A percentile compares a stretch with the other conserved stretches of the same genome.
These are phyloP conservation scores for Sambucus nigra DNA, from an alignment of 129 eudicot species.

Conservation along the genomic window DNA sequence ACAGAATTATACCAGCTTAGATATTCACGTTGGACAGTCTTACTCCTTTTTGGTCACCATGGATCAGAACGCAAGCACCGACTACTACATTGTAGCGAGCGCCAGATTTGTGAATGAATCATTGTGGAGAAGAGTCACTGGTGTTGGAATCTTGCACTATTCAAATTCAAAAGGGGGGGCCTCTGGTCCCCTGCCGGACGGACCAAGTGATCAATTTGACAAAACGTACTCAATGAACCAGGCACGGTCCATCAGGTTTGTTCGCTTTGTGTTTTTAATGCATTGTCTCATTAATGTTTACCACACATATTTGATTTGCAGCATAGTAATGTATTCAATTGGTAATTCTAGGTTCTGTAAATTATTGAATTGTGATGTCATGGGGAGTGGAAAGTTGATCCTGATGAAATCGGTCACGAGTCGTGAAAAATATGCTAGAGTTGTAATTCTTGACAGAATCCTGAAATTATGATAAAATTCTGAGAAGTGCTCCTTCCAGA, in stretches of 20 bases:
- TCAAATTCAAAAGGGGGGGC: slow-evolving; percentile 60
- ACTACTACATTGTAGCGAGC: slow-evolving; percentile 66
- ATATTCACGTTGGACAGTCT: slow-evolving; percentile 63
- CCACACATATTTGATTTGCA: no score
- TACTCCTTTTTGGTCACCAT: slow-evolving; percentile 52
- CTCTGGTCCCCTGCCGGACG: slow-evolving; percentile 56
- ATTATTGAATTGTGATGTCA: no score
- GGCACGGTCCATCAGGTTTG: slow-evolving; percentile 61
- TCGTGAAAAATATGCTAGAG: no score
- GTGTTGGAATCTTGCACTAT: slow-evolving; percentile 46
- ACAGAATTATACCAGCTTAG: slow-evolving; percentile 57
- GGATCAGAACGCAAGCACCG: slow-evolving; percentile 64
- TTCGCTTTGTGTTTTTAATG: not conserved
- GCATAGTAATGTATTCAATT: no score
- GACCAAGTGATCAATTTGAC: slow-evolving; percentile 54
- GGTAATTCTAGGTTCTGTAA: no score
- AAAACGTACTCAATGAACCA: slow-evolving; percentile 65
- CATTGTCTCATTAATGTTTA: no score
- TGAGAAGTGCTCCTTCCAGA: no score
- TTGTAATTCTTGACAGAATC: no score
- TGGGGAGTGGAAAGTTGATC: no score
- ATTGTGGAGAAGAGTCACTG: slow-evolving; percentile 48
- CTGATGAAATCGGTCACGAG: no score
- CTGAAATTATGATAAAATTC: no score
- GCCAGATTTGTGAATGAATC: slow-evolving; percentile 50